Conservation (phyloP, 768 basidiomycete species). For the Lepiota brunneoincarnata region DNA sequence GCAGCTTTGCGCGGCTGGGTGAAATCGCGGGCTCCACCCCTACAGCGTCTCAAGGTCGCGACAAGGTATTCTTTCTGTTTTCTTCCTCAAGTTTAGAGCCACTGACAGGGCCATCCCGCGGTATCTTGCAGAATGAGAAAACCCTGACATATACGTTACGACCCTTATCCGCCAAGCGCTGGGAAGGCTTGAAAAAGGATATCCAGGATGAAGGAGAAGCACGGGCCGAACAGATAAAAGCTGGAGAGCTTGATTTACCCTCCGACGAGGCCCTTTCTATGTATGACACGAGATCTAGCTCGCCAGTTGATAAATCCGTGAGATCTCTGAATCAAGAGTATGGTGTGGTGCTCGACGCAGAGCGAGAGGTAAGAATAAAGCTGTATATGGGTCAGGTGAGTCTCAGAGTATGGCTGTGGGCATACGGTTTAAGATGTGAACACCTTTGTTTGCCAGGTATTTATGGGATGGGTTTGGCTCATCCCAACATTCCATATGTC, state of each 20-base stretch:
- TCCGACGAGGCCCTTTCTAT: background rate
- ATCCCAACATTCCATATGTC: constrained; percentile 82
- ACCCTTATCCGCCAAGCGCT: constrained; percentile 42
- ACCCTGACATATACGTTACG: constrained; percentile 42
- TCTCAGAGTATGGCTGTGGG: background rate
- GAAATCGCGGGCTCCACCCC: constrained; percentile 26
- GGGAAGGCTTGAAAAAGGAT: constrained; percentile 37
- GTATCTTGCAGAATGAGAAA: constrained; percentile 34
- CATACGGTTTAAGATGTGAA: constrained; percentile 4
- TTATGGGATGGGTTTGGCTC: constrained; percentile 86
- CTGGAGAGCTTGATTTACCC: background rate
- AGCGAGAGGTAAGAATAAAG: constrained; percentile 68
- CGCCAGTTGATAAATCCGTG: background rate
- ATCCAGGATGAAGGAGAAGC: constrained; percentile 15
- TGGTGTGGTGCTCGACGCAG: constrained; percentile 63
- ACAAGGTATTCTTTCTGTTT: constrained; percentile 27
- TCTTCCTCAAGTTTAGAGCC: background rate
- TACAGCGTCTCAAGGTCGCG: constrained; percentile 28
- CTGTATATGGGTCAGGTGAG: constrained; percentile 69
- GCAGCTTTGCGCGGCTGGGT: constrained; percentile 67
- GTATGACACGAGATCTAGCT: background rate
- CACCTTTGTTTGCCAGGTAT: constrained; percentile 43
- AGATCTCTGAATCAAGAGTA: constrained; percentile 6
- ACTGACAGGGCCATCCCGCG: background rate
- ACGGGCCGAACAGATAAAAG: background rate